Base-by-base conservation (phyloP, 495 filamentous ascomycete species). In the Parathielavia appendiculata region DNA sequence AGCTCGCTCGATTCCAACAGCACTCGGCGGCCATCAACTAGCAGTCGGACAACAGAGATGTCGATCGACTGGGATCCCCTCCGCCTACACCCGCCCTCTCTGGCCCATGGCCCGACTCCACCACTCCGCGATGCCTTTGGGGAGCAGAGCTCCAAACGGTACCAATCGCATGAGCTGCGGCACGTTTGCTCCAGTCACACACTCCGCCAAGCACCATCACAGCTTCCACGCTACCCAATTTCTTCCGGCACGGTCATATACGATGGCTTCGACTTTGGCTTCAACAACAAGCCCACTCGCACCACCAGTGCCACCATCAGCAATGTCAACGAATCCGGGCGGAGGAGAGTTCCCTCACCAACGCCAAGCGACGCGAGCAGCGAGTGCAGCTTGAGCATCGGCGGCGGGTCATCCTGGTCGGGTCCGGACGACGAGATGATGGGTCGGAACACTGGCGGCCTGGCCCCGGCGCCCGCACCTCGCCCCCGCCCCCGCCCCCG, bases 181-280 rank as follows among this genome's bases (percentile, higher is more conserved):
- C 59, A 64, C 38, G 45, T 61, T 36, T 63, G 61, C 26, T 66
- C 66, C 12, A 57, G 57, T 20, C 62, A 60, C 51, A 48, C 51
- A 13, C 38, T 59, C 39, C 56, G 54, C 30, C 56, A 38, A 4
- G 38, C 45, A 52, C 17, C 54, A 51, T 23, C 45, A 62, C 22
- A 26, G 39, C 26, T 26, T 40, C 40, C 34, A 57, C 56, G 39
- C 48, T 44, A 51, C 14, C 50, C 44, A 14, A 5, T 52, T 51
- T 20, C 43, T 41, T 11, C 36, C 59, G 46, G 54, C 61, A 61
- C 60, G 19, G 60, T 71, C 20, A 73, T 73, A 60, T 68, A 73
- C 47, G 67, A 60, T 40, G 70, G 70, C 10, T 73, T 73, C 56
- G 70, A 73, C 62, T 73, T 73, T 41, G 69, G 70, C 50, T 71